These are phyloP conservation scores for Stenocarpella maydis DNA, from an alignment of 2,329 filamentous ascomycete species.

Conservation along the genomic window DNA sequence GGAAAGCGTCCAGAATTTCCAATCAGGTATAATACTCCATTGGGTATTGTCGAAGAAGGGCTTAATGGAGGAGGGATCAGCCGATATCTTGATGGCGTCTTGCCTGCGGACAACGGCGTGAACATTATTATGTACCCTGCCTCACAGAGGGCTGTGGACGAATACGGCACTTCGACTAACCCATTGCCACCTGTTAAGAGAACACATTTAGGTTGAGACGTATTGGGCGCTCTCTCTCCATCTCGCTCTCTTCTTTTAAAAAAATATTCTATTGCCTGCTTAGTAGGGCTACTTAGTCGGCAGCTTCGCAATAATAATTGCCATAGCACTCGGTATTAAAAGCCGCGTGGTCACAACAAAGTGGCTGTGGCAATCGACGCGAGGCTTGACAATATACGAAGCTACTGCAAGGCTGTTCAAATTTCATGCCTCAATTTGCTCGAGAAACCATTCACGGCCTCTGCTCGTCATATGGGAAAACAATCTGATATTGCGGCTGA, in stretches of 20 bases:
- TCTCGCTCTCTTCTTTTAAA: no score
- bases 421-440: neutral
- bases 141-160: constrained; percentile 24
- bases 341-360: no score
- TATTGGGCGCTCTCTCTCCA: no score
- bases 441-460: neutral
- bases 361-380: no score
- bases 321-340: no score
- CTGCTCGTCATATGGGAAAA: constrained; percentile 27
- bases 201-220: neutral
- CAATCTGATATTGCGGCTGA: constrained; percentile 31
- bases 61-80: neutral
- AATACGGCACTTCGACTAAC: constrained; percentile 17
- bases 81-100: constrained; percentile 19
- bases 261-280: no score
- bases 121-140: constrained; percentile 27
- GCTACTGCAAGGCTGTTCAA: neutral
- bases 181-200: constrained; percentile 27
- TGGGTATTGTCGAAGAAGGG: constrained; percentile 5
- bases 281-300: no score
- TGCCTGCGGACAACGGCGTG: constrained; percentile 23
- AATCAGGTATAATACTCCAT: constrained; percentile 24
- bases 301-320: neutral
- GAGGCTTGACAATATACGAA: neutral
- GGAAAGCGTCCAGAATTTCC: constrained; percentile 11